Evolutionary conservation across 2,329 filamentous ascomycete species (phyloP), one percentile per base, ranked within the genome.

Genomic region (Fusarium nelsonii): DNA sequence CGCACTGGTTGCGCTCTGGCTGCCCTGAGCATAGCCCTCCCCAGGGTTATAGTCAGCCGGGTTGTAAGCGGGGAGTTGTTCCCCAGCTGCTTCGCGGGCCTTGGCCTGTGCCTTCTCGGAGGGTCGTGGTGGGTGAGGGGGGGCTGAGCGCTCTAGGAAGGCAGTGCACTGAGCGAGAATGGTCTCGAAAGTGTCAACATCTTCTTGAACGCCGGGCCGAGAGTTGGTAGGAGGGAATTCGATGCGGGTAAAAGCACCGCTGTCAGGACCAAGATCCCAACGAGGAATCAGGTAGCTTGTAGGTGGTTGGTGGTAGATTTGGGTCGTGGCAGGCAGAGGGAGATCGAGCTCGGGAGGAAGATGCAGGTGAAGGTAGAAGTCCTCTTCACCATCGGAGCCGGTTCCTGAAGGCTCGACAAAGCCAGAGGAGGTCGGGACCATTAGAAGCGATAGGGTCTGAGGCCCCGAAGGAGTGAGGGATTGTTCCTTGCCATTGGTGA

Each of bases 91-190:
- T 58, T 78, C 76, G 23, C 78, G 80, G 6, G 82, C 79, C 74
- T 84, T 84, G 28, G 80, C 78, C 16, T 70, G 76, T 32, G 76
- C 71, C 8, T 77, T 77, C 72, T 81, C 76, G 65, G 77, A 73
- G 45, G 54, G 72, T 63, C 72, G 73, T 30, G 76, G 65, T 67
- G 59, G 61, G 18, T 79, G 82, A 11, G 87, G 90, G 8, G 92
- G 89, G 40, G 90, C 84, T 11, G 92, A 91, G 44, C 94, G 89
- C 79, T 98, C 95, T 6, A 97, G 87, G 78, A 99, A 98, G 3
- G 95, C 93, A 3, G 95, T 98, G 80, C 95, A 98, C 81, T 98
- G 94, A n/a, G 95, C 95, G 51, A 98, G 85, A 69, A 98, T 98
- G 4, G 95, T 97, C 83, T 98, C 95, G 75, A 97, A 98, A 1